Percentiles rank a stretch among this genome's conserved stretches.
phyloP scores from a whole-genome alignment of 345 rosid genomes.

The Aquilaria sinensis region DNA sequence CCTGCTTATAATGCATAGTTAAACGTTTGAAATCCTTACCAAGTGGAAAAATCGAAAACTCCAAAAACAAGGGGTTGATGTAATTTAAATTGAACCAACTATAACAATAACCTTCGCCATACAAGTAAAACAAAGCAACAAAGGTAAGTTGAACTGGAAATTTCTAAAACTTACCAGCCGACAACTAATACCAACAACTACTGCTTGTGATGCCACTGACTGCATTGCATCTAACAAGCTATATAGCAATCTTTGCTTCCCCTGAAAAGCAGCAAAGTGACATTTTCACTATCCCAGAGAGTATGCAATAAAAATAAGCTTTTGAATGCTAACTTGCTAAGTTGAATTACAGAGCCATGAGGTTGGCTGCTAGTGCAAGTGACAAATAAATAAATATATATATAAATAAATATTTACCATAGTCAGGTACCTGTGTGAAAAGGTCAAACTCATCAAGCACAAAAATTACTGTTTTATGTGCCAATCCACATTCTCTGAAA shows the following conservation, averaged over 20 bases:
- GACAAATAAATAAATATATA: not conserved
- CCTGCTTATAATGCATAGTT: constrained; percentile 34
- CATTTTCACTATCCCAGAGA: no score
- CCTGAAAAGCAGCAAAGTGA: constrained; percentile 33
- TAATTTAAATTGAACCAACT: not conserved
- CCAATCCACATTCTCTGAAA: constrained; percentile 92
- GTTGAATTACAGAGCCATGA: not conserved
- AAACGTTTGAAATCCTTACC: constrained; percentile 1
- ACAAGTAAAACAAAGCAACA: no score
- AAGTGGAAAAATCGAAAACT: not conserved
- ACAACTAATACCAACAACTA: constrained; percentile 76
- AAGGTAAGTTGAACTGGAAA: not conserved
- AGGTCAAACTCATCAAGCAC: constrained; percentile 86
- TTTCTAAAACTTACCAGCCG: constrained; percentile 48
- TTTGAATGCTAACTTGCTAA: no score
- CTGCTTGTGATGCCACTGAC: constrained; percentile 84
- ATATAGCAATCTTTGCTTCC: constrained; percentile 83
- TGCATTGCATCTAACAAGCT: constrained; percentile 96
- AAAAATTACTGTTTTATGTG: constrained; percentile 86
- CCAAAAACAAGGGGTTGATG: not conserved
- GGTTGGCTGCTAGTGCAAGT: not conserved
- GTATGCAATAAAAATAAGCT: no score
- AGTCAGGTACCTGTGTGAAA: constrained; percentile 69
- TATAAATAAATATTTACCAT: not conserved
- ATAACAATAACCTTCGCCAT: not conserved